phyloP scores from a whole-genome alignment of 1,284 basidiomycete genomes.

The Leccinum angustisporum region DNA sequence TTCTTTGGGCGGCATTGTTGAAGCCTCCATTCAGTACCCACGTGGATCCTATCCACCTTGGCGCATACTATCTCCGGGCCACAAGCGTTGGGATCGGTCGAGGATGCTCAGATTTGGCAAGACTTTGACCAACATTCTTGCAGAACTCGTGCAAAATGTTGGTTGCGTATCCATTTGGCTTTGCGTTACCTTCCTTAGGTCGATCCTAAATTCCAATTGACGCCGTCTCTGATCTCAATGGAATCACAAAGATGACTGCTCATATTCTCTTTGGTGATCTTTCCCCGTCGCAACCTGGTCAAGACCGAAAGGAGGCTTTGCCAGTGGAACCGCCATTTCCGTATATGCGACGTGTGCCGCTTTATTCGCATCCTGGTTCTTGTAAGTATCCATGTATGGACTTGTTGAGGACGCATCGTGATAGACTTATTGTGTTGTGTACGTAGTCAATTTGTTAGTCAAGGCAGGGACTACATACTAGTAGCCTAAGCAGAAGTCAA shows the following conservation, averaged over 20 bases:
- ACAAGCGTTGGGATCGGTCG: constrained; percentile 36
- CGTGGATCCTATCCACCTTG: constrained; percentile 56
- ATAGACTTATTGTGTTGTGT: too few species aligned
- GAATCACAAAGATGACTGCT: constrained; percentile 43
- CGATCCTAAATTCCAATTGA: constrained; percentile 2
- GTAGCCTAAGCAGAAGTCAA: too few species aligned
- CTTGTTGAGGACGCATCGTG: too few species aligned
- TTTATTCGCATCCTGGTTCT: constrained; percentile 51
- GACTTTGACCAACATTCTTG: constrained; percentile 53
- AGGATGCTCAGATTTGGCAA: constrained; percentile 47
- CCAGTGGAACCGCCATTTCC: constrained; percentile 50
- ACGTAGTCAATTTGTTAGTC: too few species aligned
- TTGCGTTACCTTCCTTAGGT: background rate
- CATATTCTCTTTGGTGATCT: constrained; percentile 59
- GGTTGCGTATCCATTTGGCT: constrained; percentile 31
- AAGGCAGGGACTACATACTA: too few species aligned
- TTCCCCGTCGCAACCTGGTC: constrained; percentile 29
- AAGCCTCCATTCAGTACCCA: constrained; percentile 56
- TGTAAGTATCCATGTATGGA: too few species aligned
- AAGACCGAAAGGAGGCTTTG: constrained; percentile 34
- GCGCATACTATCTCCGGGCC: constrained; percentile 55
- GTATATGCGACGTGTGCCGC: constrained; percentile 53
- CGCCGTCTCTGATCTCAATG: constrained; percentile 34
- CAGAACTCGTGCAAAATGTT: constrained; percentile 51
- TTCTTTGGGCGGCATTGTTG: constrained; percentile 26